Evolutionary conservation across 2,329 filamentous ascomycete species (phyloP).

Genomic region (Byssochlamys sp.): DNA sequence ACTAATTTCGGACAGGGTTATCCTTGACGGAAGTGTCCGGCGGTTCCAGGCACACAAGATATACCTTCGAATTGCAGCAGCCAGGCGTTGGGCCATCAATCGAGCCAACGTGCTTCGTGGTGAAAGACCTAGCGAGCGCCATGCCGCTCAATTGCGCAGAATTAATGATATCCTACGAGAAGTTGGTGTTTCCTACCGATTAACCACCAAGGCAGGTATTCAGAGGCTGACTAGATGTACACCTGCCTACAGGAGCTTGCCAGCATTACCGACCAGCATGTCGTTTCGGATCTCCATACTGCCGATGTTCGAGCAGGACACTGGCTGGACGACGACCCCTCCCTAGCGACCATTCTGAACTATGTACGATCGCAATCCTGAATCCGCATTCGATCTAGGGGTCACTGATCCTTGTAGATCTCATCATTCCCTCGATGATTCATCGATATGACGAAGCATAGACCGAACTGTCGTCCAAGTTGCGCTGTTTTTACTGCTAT

Average conservation of each 20-base stretch:
- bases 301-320: constrained; percentile 49
- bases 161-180: constrained; percentile 40
- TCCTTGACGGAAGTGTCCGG: constrained; percentile 50
- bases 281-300: constrained; percentile 46
- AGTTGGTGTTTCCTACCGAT: constrained; percentile 26
- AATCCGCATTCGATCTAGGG: constrained; percentile 1
- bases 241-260: constrained; percentile 42
- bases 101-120: constrained; percentile 44
- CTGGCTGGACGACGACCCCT: constrained; percentile 54
- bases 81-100: constrained; percentile 49
- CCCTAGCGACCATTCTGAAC: constrained; percentile 41
- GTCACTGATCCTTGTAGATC: not conserved
- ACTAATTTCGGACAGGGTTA: constrained; percentile 38
- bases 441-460: not conserved
- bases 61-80: constrained; percentile 50
- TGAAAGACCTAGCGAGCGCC: constrained; percentile 38
- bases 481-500: not conserved
- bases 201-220: not conserved
- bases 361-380: constrained; percentile 34
- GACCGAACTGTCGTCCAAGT: not conserved
- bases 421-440: not conserved
- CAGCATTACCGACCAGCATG: constrained; percentile 47
- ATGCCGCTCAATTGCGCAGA: constrained; percentile 40
- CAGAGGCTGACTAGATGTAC: constrained; percentile 1
- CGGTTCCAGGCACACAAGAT: constrained; percentile 54